phyloP scores from a whole-genome alignment of 495 filamentous ascomycete species.

The Geoglossum glabrum region DNA sequence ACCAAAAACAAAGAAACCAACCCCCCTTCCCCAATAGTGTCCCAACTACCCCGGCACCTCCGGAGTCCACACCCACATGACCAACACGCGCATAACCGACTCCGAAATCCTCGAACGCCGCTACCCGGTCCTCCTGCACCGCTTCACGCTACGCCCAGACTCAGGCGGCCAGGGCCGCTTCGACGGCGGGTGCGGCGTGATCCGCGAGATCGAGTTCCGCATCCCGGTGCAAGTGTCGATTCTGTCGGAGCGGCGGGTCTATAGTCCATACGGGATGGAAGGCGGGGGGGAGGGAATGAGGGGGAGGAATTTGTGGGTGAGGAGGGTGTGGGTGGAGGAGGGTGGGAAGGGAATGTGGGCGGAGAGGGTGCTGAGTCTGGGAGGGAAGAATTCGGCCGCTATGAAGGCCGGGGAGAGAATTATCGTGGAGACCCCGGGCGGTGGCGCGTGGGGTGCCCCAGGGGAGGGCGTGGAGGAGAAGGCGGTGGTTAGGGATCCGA shows the following conservation, averaged over 20 bases:
- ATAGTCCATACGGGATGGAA: conserved; percentile 69
- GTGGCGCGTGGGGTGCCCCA: conserved; percentile 46
- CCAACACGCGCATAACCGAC: conserved; percentile 96
- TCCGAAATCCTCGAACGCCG: conserved; percentile 86
- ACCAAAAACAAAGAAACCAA: neutral
- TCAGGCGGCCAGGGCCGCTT: conserved; percentile 66
- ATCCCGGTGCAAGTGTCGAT: conserved; percentile 78
- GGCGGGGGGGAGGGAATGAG: conserved; percentile 68
- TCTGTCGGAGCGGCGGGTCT: conserved; percentile 68
- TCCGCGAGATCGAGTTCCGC: conserved; percentile 88
- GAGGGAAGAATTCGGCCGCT: conserved; percentile 80
- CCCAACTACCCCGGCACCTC: conserved; percentile 62
- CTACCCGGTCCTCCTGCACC: conserved; percentile 70
- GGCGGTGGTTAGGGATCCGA: conserved; percentile 26
- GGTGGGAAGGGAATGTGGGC: conserved; percentile 11
- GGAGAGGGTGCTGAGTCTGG: conserved; percentile 51
- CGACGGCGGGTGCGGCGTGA: too few species aligned
- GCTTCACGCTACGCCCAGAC: conserved; percentile 61
- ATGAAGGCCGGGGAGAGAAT: conserved; percentile 79
- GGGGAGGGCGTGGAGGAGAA: conserved; percentile 13
- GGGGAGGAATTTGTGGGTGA: conserved; percentile 73
- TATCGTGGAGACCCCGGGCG: conserved; percentile 52
- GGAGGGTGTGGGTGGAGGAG: neutral
- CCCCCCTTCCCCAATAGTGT: neutral
- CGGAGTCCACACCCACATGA: conserved; percentile 94